These are phyloP conservation scores for Fusarium sp. DNA, from an alignment of 2,329 filamentous ascomycete genomes.

Conservation along the genomic window DNA sequence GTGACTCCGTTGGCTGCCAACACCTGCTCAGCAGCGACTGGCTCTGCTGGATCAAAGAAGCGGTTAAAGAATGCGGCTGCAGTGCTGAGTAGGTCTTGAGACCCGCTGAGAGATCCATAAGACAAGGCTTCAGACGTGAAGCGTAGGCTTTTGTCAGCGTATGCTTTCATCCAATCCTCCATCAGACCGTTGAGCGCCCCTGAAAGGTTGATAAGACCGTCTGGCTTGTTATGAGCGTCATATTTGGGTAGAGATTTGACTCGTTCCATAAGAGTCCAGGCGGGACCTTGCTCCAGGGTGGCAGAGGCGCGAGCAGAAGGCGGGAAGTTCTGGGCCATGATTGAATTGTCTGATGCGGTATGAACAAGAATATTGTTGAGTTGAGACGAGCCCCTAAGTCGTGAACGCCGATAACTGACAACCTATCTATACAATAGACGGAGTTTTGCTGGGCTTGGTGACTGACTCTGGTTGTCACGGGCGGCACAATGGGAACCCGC, in stretches of 20 bases:
- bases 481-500: not conserved
- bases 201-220: not conserved
- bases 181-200: not conserved
- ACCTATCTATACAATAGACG: not conserved
- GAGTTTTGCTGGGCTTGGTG: not conserved
- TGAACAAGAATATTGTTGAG: not conserved
- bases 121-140: not conserved
- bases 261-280: not conserved
- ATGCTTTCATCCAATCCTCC: not conserved
- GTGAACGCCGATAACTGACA: fast-evolving
- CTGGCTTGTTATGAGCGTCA: not conserved
- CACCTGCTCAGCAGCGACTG: not conserved
- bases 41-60: not conserved
- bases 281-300: not conserved
- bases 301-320: not conserved
- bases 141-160: not conserved
- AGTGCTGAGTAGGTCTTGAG: not conserved
- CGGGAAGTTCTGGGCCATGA: not conserved
- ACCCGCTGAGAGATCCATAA: not conserved
- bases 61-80: not conserved
- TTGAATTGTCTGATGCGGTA: not conserved
- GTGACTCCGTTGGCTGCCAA: not conserved
- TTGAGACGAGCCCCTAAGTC: not conserved
- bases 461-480: not conserved
- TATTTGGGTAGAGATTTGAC: not conserved